Evolutionary conservation across 495 filamentous ascomycete genomes (phyloP), one percentile per base, ranked within the genome.

Genomic region (Penicillium ochrochloron): DNA sequence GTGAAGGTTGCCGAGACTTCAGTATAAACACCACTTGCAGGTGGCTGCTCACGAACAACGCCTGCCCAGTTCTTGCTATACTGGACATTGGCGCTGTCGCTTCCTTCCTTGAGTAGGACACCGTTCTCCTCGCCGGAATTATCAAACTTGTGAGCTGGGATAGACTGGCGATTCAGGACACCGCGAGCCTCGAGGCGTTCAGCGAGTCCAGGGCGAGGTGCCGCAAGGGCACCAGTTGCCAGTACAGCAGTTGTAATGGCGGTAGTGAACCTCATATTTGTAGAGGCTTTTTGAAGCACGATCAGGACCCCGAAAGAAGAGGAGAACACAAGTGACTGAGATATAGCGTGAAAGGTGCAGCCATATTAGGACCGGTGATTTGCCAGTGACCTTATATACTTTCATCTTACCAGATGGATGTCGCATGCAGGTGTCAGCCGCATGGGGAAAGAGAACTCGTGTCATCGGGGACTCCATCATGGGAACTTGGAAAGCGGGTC

Each of bases 31-130:
- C 69, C 76, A n/a, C 76, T 75, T 0, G 72, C 42, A 63, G 80
- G 77, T 34, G 80, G 70, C 29, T 77, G 10, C 35, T 80, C 82
- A 41, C 83, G 79, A 11, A 86, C 85, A 12, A 82, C 80, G 53
- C 86, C 86, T 15, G 83, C 82, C 86, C 86, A 88, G 76, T 87
- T 88, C n/a, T 77, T 80, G 68, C 78, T 82, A 70, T 87, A 88
- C 51, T 81, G 72, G 37, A 79, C 70, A 5, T 73, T 64, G 31
- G 68, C 59, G 9, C 54, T 55, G 19, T 58, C 61, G 51, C 51
- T 57, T 7, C 52, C 63, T 12, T 66, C 62, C 29, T 67, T 68
- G 14, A 69, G 63, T 4, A 70, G 57, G 10, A 76, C 37, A 14
- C 65, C 39, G 11, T 69, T 70, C 11, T 51, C 31, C 41, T 68